A percentile compares a stretch with the other conserved stretches of the same genome.
Conservation (phyloP, 768 basidiomycete species). For the Mycena belliarum region DNA sequence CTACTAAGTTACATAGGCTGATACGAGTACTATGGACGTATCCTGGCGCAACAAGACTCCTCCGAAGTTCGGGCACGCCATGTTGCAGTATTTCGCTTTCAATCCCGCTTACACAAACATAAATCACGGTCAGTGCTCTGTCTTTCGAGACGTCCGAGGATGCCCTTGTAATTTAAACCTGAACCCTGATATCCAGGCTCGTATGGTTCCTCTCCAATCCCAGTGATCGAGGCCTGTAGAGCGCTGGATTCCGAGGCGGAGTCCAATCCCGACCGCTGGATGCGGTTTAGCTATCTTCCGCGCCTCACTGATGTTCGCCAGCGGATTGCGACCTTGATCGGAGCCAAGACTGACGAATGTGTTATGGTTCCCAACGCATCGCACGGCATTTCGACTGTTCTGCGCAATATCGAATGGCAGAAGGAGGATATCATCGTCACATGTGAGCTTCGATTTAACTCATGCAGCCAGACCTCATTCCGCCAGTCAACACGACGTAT, state of each 20-base stretch:
- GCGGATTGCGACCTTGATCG: slow-evolving; percentile 52
- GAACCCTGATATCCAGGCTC: slow-evolving; percentile 39
- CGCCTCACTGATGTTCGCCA: slow-evolving; percentile 39
- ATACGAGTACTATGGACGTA: neutral
- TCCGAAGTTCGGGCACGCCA: slow-evolving; percentile 46
- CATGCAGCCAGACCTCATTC: neutral
- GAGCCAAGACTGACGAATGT: slow-evolving; percentile 42
- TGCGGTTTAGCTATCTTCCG: slow-evolving; percentile 32
- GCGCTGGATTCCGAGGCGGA: slow-evolving; percentile 40
- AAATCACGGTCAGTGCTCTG: slow-evolving; percentile 41
- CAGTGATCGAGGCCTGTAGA: slow-evolving; percentile 44
- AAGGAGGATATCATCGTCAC: slow-evolving; percentile 61
- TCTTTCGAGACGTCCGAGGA: slow-evolving; percentile 2
- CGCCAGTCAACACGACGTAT: slow-evolving; percentile 43
- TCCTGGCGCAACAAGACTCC: slow-evolving; percentile 17
- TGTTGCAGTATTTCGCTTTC: slow-evolving; percentile 46
- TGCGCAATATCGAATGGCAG: slow-evolving; percentile 63
- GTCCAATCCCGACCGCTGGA: slow-evolving; percentile 52
- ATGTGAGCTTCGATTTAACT: slow-evolving; percentile 34
- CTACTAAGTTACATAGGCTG: too few relatives aligned
- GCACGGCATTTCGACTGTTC: slow-evolving; percentile 58
- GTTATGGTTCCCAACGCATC: slow-evolving; percentile 59
- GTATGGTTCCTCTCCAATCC: slow-evolving; percentile 49
- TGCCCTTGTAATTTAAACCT: neutral
- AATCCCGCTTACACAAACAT: slow-evolving; percentile 40